These are phyloP conservation scores for Penicillium cinerascens DNA, from an alignment of 495 filamentous ascomycete genomes.

Conservation along the genomic window DNA sequence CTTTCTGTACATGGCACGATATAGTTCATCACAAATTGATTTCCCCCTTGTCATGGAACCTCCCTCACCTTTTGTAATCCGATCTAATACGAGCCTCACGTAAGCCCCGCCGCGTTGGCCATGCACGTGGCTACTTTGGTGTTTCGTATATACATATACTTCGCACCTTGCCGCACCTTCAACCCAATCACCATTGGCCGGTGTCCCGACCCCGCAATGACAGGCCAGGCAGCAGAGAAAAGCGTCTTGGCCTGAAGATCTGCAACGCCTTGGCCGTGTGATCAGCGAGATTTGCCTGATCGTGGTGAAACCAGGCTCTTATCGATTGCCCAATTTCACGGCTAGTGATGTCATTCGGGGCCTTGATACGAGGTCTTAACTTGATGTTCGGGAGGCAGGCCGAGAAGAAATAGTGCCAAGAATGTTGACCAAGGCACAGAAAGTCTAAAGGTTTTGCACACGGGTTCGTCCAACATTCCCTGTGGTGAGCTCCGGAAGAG, in stretches of 20 bases:
- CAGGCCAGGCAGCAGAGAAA: neutral
- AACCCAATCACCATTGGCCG: slow-evolving; percentile 1
- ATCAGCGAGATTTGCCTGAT: slow-evolving; percentile 3
- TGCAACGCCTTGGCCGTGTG: neutral
- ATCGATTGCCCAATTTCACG: neutral
- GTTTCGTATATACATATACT: neutral
- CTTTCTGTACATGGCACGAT: neutral
- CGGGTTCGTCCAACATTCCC: neutral
- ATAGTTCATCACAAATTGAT: neutral
- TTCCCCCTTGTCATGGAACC: neutral
- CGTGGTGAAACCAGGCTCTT: neutral
- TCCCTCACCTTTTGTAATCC: neutral
- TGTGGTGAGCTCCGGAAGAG: neutral
- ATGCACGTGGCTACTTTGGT: neutral
- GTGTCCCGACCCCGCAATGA: slow-evolving; percentile 5
- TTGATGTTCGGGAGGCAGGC: neutral
- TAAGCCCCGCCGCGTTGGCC: neutral
- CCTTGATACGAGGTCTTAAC: neutral
- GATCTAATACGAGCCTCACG: neutral
- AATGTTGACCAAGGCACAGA: neutral
- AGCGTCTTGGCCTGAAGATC: neutral
- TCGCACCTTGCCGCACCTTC: neutral
- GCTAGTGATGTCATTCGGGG: slow-evolving; percentile 1
- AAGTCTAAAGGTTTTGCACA: neutral
- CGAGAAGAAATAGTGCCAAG: neutral